Base-by-base conservation (phyloP, 768 basidiomycete genomes). In the Chalciporus piperatus region DNA sequence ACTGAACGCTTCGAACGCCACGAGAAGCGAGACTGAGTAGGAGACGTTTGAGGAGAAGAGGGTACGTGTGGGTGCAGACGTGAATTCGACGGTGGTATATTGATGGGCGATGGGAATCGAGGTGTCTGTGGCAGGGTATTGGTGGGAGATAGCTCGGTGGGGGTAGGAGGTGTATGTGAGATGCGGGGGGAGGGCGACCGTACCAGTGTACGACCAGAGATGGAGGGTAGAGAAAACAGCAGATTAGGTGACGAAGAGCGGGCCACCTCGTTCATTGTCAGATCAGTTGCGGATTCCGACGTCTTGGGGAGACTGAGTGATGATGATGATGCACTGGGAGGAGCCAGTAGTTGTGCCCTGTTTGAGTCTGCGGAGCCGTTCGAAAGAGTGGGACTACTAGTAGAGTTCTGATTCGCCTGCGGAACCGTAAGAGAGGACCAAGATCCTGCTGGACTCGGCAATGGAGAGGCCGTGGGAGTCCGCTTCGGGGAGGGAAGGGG, bases 401-500 rank as follows among this genome's bases (percentile, higher is more conserved):
- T 27, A 0, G 35, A 43, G 12, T 17, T 40, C 10, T 48, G 56
- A 23, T 41, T 39, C n/a, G 27, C 37, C 9, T 42, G 60, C 10
- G 48, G 3, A 17, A 43, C 47, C 35, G 37, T 47, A 23, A 68
- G 56, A 3, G 64, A 70, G 2, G 64, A 70, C 7, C 51, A 10
- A 2, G 71, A 72, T n/a, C 60, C 64, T 2, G 51, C 49, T 1
- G 72, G 64, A 22, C 68, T 79, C 0, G 70, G 64, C 2, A 57
- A 44, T 0, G 75, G 74, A 1, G 77, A 78, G 2, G 61, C 54
- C n/a, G 60, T 68, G 1, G 83, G 83, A 1, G 79, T 74, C 9
- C 83, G 76, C 40, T 76, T 71, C 7, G 83, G 82, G 2, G 81
- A 80, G 9, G 83, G 84, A 19, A 85, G 71, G 1, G 80, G 80